phyloP scores from a whole-genome alignment of 2,329 filamentous ascomycete species.

The Beauveria sp. region DNA sequence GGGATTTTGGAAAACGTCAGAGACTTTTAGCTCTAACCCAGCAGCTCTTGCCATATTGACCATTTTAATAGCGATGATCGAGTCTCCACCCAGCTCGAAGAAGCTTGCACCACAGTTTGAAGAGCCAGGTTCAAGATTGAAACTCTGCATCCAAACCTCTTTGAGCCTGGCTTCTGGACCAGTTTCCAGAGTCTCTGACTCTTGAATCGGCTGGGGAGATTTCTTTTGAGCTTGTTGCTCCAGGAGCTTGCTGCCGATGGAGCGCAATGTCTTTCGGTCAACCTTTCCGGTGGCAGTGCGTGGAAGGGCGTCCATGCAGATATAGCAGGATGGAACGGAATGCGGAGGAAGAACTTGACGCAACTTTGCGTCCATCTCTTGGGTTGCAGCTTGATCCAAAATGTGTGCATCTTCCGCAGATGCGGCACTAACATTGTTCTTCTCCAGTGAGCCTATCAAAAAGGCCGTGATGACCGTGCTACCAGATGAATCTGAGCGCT shows the following conservation, averaged over 20 bases:
- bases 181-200: background rate
- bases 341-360: constrained; percentile 1
- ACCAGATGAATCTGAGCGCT: background rate
- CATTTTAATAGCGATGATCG: background rate
- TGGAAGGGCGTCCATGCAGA: constrained; percentile 6
- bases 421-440: background rate
- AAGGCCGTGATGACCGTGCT: background rate
- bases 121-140: background rate
- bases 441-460: background rate
- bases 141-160: background rate
- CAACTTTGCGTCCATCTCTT: background rate
- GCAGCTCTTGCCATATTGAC: constrained; percentile 10
- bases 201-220: too few species aligned
- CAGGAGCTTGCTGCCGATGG: constrained; percentile 2
- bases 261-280: constrained; percentile 4
- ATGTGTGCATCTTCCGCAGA: background rate
- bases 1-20: background rate
- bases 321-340: constrained; percentile 4
- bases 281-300: constrained; percentile 10
- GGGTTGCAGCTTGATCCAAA: background rate
- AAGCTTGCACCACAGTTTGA: background rate
- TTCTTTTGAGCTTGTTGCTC: background rate
- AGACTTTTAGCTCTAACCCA: background rate
- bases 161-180: background rate
- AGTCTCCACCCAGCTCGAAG: constrained; percentile 1